phyloP scores from a whole-genome alignment of 2,329 filamentous ascomycete species.

The Fusarium sp. region DNA sequence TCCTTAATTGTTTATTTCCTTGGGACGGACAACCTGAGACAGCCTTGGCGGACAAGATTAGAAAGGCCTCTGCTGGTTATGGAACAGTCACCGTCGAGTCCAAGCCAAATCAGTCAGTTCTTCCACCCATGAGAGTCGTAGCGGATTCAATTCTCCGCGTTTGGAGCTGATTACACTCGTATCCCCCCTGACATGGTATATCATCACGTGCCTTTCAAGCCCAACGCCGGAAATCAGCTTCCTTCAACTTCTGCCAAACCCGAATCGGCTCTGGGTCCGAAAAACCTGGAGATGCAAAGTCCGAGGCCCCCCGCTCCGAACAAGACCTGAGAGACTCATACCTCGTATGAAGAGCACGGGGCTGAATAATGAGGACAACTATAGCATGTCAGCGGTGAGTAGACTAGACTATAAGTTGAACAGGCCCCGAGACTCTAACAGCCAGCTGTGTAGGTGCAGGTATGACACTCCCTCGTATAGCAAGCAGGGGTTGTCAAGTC shows the following conservation, averaged over 20 bases:
- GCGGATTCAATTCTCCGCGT: background rate
- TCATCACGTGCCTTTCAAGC: slow-evolving; percentile 2
- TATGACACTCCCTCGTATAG: background rate
- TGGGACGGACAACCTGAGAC: slow-evolving; percentile 3
- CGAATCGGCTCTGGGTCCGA: slow-evolving; percentile 23
- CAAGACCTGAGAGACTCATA: background rate
- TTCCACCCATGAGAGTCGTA: background rate
- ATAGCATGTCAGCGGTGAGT: slow-evolving; percentile 41
- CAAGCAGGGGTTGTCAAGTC: background rate
- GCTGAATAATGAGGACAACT: slow-evolving; percentile 32
- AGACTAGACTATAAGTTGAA: background rate
- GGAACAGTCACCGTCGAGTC: background rate
- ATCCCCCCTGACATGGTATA: background rate
- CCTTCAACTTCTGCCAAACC: slow-evolving; percentile 11
- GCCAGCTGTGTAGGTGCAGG: slow-evolving; percentile 32
- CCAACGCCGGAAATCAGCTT: background rate
- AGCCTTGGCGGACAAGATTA: slow-evolving; percentile 6
- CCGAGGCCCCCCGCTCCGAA: slow-evolving; percentile 25
- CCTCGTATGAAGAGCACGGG: slow-evolving; percentile 6
- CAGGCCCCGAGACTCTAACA: background rate
- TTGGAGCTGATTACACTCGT: background rate
- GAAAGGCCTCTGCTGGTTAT: background rate
- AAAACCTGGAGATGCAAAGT: slow-evolving; percentile 8
- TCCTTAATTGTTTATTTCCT: slow-evolving; percentile 11
- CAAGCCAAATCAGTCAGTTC: background rate